Percentiles rank a stretch among this genome's conserved stretches.
Evolutionary conservation across 2,329 filamentous ascomycete genomes (phyloP).

Genomic region (Xylaria sp.): DNA sequence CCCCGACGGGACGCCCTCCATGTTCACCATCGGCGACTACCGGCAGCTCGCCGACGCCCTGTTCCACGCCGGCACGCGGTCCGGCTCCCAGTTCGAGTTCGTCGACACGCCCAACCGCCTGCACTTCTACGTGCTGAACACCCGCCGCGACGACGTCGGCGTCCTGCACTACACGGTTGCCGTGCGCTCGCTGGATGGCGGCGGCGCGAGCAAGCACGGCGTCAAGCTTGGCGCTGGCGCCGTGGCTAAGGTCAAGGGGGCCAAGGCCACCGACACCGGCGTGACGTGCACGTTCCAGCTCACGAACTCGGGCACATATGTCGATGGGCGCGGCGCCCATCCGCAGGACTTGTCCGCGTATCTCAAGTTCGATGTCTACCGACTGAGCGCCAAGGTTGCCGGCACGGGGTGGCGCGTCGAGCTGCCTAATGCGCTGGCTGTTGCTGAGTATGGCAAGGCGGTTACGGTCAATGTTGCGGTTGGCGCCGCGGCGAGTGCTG

Average conservation of each 20-base stretch:
- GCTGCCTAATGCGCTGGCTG: conserved; percentile 48
- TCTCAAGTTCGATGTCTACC: conserved; percentile 53
- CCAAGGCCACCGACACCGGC: conserved; percentile 42
- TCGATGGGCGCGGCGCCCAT: conserved; percentile 32
- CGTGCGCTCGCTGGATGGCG: conserved; percentile 50
- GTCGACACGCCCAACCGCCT: conserved; percentile 53
- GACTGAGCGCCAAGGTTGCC: conserved; percentile 50
- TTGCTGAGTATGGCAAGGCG: conserved; percentile 48
- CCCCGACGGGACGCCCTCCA: conserved; percentile 53
- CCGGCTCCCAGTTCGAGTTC: conserved; percentile 56
- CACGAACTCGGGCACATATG: conserved; percentile 51
- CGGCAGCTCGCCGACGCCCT: conserved; percentile 58
- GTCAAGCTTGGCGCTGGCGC: conserved; percentile 47
- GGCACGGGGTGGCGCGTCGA: conserved; percentile 54
- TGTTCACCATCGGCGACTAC: conserved; percentile 58
- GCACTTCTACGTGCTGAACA: conserved; percentile 56
- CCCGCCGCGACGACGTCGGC: conserved; percentile 48
- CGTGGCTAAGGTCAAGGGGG: conserved; percentile 32
- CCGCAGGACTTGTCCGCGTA: conserved; percentile 47
- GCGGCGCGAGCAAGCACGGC: conserved; percentile 43
- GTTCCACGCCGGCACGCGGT: conserved; percentile 59
- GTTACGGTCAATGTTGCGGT: conserved; percentile 51
- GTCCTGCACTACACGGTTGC: conserved; percentile 56
- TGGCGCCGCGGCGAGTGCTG: conserved; percentile 41
- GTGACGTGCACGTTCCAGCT: conserved; percentile 54